phyloP scores from a whole-genome alignment of 495 filamentous ascomycete genomes.

The Hyaloscypha variabilis region DNA sequence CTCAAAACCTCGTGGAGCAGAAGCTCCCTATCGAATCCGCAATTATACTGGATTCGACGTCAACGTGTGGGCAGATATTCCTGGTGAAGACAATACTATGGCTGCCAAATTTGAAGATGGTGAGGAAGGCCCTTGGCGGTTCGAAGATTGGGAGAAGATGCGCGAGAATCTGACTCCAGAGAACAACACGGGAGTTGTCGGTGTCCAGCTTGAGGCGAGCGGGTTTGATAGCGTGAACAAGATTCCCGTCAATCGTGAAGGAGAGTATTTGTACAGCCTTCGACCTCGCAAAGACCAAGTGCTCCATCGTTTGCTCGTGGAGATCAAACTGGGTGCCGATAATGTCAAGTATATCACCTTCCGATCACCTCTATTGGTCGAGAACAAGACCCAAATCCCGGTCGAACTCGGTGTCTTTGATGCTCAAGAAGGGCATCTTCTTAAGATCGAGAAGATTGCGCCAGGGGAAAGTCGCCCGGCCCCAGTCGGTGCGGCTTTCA shows the following conservation, averaged over 20 bases:
- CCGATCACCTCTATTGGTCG: conserved; percentile 91
- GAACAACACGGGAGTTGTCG: conserved; percentile 72
- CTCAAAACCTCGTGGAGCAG: conserved; percentile 87
- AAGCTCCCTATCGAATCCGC: conserved; percentile 89
- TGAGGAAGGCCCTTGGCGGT: conserved; percentile 91
- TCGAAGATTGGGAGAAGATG: conserved; percentile 93
- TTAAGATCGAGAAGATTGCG: conserved; percentile 97
- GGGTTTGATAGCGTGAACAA: conserved; percentile 88
- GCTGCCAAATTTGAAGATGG: conserved; percentile 87
- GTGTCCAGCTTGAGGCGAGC: conserved; percentile 85
- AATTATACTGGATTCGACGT: conserved; percentile 96
- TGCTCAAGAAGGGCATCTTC: conserved; percentile 81
- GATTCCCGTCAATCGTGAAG: conserved; percentile 91
- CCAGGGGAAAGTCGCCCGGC: conserved; percentile 90
- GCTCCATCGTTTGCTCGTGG: conserved; percentile 86
- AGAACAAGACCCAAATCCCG: conserved; percentile 96
- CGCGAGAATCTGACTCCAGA: conserved; percentile 89
- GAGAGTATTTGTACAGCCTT: conserved; percentile 85
- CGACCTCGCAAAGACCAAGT: conserved; percentile 81
- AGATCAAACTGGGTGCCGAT: conserved; percentile 85
- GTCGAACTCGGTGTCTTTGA: conserved; percentile 94
- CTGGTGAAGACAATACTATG: conserved; percentile 54
- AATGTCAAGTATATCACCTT: conserved; percentile 98
- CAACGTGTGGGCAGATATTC: conserved; percentile 75
- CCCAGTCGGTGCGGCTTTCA: conserved; percentile 87